Evolutionary conservation across 768 basidiomycete genomes (phyloP), one percentile per base, ranked within the genome.

Genomic region (Boletus sp.): DNA sequence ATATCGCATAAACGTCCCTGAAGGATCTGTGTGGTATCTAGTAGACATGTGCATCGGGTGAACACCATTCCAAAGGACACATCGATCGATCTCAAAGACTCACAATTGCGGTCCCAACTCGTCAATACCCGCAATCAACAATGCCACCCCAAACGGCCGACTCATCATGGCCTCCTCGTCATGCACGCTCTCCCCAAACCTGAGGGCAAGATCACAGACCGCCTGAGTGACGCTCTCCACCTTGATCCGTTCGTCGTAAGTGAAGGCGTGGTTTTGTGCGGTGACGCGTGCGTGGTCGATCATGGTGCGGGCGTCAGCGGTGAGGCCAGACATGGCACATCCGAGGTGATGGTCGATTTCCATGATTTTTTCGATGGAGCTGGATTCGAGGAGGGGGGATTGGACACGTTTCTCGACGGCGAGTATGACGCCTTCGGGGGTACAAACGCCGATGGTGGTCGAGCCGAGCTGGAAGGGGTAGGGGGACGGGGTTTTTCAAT

Each of bases 151-250:
- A 75, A 99, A 99, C 49, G 97, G 97, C 64, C 97, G 80, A 74
- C 94, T 97, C 96, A 98, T 98, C 87, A 96, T 88, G 5, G 95
- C 96, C 69, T 97, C 96, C 73, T 97, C 96, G 68, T 98, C 94
- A 65, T 98, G 93, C 60, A 98, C 94, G 75, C 94, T 96, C 84
- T 98, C 97, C 58, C 97, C 97, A 60, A 99, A 99, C 63, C 96
- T 77, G 69, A 99, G 75, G 4, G 97, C 97, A 52, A 99, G 78
- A 78, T 98, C 97, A 72, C 96, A 97, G 42, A 98, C 94, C 1
- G 96, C 95, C 77, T 98, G 97, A 2, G 97, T 97, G 51, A 85
- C 93, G 67, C 94, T 97, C 79, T 98, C 97, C 51, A 99, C 94
- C 68, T 92, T 93, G 77, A 98, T 98, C 62, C 71, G 78, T 74